These are phyloP conservation scores for Hypericum perforatum DNA, from an alignment of 345 rosid genomes.

Conservation along the genomic window DNA sequence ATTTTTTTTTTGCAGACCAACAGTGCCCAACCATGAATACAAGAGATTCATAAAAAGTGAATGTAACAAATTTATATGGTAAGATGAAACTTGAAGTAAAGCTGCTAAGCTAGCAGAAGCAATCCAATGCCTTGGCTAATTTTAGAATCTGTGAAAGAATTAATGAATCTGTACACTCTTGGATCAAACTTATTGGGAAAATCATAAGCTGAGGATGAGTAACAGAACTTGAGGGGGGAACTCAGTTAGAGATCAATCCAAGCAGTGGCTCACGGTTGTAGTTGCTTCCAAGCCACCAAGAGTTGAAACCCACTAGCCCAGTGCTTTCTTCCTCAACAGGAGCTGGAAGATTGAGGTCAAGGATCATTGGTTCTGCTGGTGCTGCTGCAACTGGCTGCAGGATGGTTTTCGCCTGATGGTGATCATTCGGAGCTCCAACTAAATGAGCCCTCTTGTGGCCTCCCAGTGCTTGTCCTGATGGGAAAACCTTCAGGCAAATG, in stretches of 20 bases:
- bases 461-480: conserved; percentile 75
- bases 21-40: no score
- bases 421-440: conserved; percentile 9
- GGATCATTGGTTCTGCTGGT: conserved; percentile 17
- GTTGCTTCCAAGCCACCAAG: conserved; percentile 48
- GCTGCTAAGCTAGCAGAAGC: conserved; percentile 1
- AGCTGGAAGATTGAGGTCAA: conserved; percentile 53
- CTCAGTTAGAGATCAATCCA: conserved; percentile 34
- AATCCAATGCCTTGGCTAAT: conserved; percentile 9
- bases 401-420: conserved; percentile 7
- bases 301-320: conserved; percentile 29
- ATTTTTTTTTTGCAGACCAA: no score
- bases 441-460: conserved; percentile 81
- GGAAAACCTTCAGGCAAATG: conserved; percentile 53
- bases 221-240: background rate
- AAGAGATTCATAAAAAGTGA: background rate
- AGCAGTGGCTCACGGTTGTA: conserved; percentile 31
- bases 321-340: conserved; percentile 38
- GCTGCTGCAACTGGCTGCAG: conserved; percentile 4
- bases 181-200: conserved; percentile 8
- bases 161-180: conserved; percentile 35
- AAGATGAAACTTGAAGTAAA: background rate
- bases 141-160: conserved; percentile 32
- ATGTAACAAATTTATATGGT: background rate
- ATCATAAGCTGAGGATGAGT: background rate